phyloP scores from a whole-genome alignment of 305 asterid genomes.

The Coffea humblotiana region DNA sequence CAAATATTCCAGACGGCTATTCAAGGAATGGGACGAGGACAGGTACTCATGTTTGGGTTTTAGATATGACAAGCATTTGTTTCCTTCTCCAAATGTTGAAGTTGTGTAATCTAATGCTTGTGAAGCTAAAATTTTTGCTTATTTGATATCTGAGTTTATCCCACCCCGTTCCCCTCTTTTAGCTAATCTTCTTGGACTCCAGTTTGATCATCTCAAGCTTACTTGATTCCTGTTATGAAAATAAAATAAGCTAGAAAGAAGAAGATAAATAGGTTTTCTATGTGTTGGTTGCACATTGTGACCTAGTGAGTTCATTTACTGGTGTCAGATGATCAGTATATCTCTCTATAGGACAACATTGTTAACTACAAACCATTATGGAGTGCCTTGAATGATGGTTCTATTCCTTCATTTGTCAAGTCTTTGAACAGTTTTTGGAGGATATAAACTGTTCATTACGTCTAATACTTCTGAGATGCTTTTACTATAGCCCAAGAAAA shows the following conservation, averaged over 20 bases:
- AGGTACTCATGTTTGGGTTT: slow-evolving; percentile 37
- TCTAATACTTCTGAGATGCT: not conserved
- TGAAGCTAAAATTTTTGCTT: slow-evolving; percentile 2
- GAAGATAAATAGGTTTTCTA: not conserved
- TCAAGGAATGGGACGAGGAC: slow-evolving; percentile 78
- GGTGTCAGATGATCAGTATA: not conserved
- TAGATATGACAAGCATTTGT: not conserved
- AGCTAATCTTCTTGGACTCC: not conserved
- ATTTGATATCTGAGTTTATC: not conserved
- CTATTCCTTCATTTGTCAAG: not conserved
- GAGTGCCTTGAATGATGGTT: not conserved
- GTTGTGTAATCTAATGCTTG: not conserved
- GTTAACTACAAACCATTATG: not conserved
- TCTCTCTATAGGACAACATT: not conserved
- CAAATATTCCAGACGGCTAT: slow-evolving; percentile 90
- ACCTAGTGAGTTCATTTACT: not conserved
- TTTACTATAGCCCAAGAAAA: not conserved
- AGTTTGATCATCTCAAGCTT: not conserved
- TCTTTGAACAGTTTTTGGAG: not conserved
- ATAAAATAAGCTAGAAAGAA: not conserved
- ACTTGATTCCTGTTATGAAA: not conserved
- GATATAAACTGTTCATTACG: not conserved
- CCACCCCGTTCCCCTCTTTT: not conserved
- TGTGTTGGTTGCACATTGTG: not conserved
- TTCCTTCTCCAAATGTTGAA: not conserved